Percentiles rank a stretch among this genome's conserved stretches.
Conservation (phyloP, 2,329 filamentous ascomycete species). For the Ophiostoma sp. region DNA sequence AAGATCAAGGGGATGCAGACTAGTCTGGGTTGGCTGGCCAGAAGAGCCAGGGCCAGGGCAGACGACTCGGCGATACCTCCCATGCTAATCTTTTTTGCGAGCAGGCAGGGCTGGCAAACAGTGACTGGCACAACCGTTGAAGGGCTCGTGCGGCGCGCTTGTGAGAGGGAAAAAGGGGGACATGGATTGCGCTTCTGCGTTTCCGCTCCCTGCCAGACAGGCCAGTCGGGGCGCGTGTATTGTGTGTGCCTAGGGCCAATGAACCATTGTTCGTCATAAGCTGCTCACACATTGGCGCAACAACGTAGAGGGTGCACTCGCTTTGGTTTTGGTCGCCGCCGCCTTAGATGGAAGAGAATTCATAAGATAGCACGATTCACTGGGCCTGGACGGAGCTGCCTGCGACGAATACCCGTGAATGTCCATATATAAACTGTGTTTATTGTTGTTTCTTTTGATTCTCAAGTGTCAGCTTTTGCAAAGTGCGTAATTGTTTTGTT, state of each 20-base stretch:
- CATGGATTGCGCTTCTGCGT: not conserved
- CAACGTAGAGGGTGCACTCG: not conserved
- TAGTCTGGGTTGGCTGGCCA: not conserved
- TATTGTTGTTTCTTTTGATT: not conserved
- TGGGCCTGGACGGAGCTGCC: not conserved
- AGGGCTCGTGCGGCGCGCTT: not conserved
- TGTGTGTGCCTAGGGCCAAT: not conserved
- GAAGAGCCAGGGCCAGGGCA: not conserved
- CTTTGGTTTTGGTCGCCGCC: no score
- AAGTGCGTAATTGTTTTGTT: no score
- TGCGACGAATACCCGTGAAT: not conserved
- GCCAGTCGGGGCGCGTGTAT: not conserved
- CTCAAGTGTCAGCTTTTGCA: no score
- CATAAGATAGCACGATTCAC: no score
- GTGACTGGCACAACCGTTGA: not conserved
- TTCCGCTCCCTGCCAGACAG: not conserved
- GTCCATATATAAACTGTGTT: not conserved
- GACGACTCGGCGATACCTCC: slow-evolving; percentile 1
- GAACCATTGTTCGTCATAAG: not conserved
- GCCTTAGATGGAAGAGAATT: no score
- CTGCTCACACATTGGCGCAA: not conserved
- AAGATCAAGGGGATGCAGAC: not conserved
- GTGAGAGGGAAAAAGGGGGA: not conserved
- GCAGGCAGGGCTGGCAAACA: not conserved
- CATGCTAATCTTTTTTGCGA: not conserved